phyloP scores from a whole-genome alignment of 345 rosid species.

The Salix exigua region DNA sequence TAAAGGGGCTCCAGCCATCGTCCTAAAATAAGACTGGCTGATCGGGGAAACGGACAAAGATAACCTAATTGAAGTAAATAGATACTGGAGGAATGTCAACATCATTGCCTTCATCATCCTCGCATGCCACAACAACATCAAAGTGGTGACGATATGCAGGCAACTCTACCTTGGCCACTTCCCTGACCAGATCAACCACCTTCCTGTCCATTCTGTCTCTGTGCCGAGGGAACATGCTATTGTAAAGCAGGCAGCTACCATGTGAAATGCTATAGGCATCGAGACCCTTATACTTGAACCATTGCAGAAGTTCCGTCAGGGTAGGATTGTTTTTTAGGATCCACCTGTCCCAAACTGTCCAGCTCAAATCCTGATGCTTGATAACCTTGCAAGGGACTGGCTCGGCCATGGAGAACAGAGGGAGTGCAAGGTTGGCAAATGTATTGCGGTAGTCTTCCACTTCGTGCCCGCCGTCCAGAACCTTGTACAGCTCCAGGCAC shows the following conservation, averaged over 20 bases:
- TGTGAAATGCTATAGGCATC: conserved; percentile 90
- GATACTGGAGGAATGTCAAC: conserved; percentile 86
- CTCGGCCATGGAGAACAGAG: conserved; percentile 93
- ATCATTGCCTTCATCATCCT: conserved; percentile 77
- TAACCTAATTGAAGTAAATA: conserved; percentile 54
- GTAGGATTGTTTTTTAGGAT: conserved; percentile 65
- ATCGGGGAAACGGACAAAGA: neutral
- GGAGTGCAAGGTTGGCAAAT: conserved; percentile 91
- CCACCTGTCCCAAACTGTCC: conserved; percentile 99
- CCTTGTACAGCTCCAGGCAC: conserved; percentile 95
- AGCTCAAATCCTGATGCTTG: conserved; percentile 75
- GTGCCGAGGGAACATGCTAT: conserved; percentile 85
- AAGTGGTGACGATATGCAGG: conserved; percentile 67
- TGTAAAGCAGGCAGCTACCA: conserved; percentile 81
- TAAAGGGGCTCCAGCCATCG: neutral
- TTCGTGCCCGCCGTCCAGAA: conserved; percentile 65
- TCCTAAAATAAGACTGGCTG: neutral
- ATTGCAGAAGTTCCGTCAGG: conserved; percentile 60
- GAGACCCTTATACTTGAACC: conserved; percentile 76
- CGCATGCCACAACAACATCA: conserved; percentile 92
- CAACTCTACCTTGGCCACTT: conserved; percentile 77
- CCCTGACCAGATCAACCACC: conserved; percentile 75
- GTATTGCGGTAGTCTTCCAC: conserved; percentile 94
- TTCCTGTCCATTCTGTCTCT: conserved; percentile 75
- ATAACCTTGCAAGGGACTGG: conserved; percentile 91